Percentiles rank a stretch among this genome's conserved stretches.
Conservation (phyloP, 768 basidiomycete genomes). For the Porpolomopsis calyptriformis region DNA sequence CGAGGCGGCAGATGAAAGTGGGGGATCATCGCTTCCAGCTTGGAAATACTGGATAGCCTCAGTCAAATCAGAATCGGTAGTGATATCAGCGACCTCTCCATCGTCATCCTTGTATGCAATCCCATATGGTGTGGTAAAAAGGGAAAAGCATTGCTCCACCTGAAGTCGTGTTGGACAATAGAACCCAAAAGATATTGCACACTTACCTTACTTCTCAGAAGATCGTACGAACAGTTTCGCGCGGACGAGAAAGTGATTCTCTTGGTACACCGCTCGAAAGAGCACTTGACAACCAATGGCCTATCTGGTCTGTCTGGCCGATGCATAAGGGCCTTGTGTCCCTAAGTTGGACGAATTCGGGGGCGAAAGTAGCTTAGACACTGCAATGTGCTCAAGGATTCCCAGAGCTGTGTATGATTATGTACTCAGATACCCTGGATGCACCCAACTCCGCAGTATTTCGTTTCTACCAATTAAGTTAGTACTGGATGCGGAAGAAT, state of each 20-base stretch:
- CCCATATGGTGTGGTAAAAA: constrained; percentile 56
- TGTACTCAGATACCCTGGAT: too few species aligned
- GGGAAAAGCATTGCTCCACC: constrained; percentile 80
- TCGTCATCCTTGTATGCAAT: constrained; percentile 87
- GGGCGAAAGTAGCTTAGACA: too few species aligned
- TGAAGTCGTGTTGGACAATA: constrained; percentile 20
- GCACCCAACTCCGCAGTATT: too few species aligned
- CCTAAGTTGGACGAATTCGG: neutral
- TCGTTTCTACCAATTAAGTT: too few species aligned
- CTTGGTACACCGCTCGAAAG: constrained; percentile 63
- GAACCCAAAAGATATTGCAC: constrained; percentile 7
- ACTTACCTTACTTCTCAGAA: constrained; percentile 59
- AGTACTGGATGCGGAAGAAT: too few species aligned
- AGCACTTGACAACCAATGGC: constrained; percentile 75
- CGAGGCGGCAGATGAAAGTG: constrained; percentile 62
- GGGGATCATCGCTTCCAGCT: constrained; percentile 61
- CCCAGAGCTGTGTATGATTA: too few species aligned
- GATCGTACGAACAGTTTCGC: constrained; percentile 65
- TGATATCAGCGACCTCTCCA: constrained; percentile 62
- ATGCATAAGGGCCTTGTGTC: neutral
- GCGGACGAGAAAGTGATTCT: constrained; percentile 74
- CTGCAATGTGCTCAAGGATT: too few species aligned
- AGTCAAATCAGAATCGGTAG: constrained; percentile 61
- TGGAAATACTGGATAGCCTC: constrained; percentile 87
- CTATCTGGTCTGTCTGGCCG: constrained; percentile 49